phyloP scores from a whole-genome alignment of 2,329 filamentous ascomycete genomes.

The Stachybotrys chlorohalonatus region DNA sequence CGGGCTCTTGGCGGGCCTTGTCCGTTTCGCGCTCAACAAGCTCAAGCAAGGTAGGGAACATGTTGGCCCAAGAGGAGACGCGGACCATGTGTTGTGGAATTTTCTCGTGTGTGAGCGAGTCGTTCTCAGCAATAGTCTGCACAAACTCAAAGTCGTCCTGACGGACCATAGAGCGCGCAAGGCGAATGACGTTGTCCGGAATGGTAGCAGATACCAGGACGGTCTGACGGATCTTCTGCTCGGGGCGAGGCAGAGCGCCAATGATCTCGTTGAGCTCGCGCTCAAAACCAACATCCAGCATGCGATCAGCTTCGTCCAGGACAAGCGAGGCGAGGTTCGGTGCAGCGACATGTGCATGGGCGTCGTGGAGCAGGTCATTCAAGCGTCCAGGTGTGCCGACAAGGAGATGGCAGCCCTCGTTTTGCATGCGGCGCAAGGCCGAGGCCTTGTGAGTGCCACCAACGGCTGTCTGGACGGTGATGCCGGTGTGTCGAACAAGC shows the following conservation, averaged over 20 bases:
- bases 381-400: conserved; percentile 87
- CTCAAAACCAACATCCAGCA: conserved; percentile 89
- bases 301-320: conserved; percentile 94
- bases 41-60: conserved; percentile 69
- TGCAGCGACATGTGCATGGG: conserved; percentile 52
- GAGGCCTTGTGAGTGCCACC: conserved; percentile 73
- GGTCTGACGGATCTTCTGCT: conserved; percentile 67
- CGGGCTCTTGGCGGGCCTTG: conserved; percentile 19
- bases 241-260: conserved; percentile 50
- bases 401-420: conserved; percentile 76
- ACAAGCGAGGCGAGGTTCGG: conserved; percentile 85
- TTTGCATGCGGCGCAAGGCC: conserved; percentile 60
- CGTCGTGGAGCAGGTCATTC: conserved; percentile 68
- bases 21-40: conserved; percentile 55
- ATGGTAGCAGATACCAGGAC: conserved; percentile 95
- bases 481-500: conserved; percentile 53
- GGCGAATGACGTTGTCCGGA: conserved; percentile 67
- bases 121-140: conserved; percentile 75
- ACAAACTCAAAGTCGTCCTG: conserved; percentile 76
- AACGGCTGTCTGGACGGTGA: conserved; percentile 69
- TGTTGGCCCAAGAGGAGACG: conserved; percentile 62
- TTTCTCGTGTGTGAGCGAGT: conserved; percentile 73
- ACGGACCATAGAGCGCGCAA: conserved; percentile 73
- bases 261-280: conserved; percentile 56
- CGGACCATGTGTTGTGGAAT: conserved; percentile 73